phyloP scores from a whole-genome alignment of 148 eudicot species.

The Camellia japonica region DNA sequence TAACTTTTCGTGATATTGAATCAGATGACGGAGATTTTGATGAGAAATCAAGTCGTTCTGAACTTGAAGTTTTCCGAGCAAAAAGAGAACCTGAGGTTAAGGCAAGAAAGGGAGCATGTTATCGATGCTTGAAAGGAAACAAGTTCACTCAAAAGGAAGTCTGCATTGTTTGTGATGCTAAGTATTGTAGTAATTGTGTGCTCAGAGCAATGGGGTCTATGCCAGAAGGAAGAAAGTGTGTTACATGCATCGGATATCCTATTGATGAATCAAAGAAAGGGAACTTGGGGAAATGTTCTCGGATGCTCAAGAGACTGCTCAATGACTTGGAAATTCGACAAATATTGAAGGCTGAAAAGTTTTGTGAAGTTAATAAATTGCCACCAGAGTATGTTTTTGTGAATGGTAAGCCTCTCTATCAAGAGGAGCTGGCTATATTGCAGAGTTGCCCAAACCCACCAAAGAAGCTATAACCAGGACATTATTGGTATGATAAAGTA shows the following conservation, averaged over 20 bases:
- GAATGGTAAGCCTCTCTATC: conserved; percentile 82
- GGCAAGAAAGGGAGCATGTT: conserved; percentile 78
- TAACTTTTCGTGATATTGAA: conserved; percentile 64
- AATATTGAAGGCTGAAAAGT: conserved; percentile 90
- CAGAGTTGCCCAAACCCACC: conserved; percentile 86
- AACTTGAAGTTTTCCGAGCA: conserved; percentile 35
- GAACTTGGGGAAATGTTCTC: conserved; percentile 87
- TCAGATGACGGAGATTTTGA: conserved; percentile 44
- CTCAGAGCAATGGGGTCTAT: conserved; percentile 99
- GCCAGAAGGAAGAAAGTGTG: conserved; percentile 99
- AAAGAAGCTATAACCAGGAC: conserved; percentile 88
- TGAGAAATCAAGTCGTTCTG: conserved; percentile 37
- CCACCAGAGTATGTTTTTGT: conserved; percentile 83
- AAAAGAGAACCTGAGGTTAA: conserved; percentile 55
- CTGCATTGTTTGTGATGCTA: conserved; percentile 91
- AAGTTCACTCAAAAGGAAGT: conserved; percentile 92
- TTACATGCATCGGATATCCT: conserved; percentile 77
- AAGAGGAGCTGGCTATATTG: conserved; percentile 69
- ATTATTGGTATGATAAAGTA: conserved; percentile 97
- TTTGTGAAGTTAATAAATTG: conserved; percentile 81
- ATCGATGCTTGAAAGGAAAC: conserved; percentile 80
- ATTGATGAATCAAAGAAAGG: conserved; percentile 86
- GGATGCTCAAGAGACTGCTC: conserved; percentile 77
- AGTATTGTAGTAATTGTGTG: conserved; percentile 80
- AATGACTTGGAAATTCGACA: conserved; percentile 88